Base-by-base conservation (phyloP, 2,329 filamentous ascomycete genomes). In the Penicillium sclerotigenum region DNA sequence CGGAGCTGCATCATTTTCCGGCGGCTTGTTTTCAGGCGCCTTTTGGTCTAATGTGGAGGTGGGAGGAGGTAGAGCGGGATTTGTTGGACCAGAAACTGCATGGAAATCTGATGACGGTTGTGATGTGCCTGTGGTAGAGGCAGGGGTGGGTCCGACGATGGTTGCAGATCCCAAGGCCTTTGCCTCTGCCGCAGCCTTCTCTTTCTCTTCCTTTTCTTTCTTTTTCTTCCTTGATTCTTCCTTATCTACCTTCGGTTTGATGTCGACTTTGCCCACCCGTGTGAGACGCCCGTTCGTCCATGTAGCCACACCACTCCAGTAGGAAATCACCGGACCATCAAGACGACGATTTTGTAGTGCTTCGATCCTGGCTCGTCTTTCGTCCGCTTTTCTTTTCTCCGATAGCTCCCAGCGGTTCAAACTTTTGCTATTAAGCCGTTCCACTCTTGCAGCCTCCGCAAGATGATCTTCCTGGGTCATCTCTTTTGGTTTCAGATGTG, bases 401-500 rank as follows among this genome's bases (percentile, higher is more conserved):
- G 91, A 90, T 72, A 91, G 88, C 73, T 97, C 92, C 92, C 93
- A 97, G 54, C 90, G 83, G 69, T 93, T 97, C 68, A 96, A 77
- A 73, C 88, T 97, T 80, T 90, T 95, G 64, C 88, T 84, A 73
- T 99, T 97, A 66, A 87, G 81, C 73, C 88, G 88, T 74, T 97
- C 94, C 7, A 95, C 87, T 50, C 87, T 78, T 18, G 87, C 90
- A 1, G 92, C 92, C 73, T 96, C 90, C 28, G 85, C 87, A 28
- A 97, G 80, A 36, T 91, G 84, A 71, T 97, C 87, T 42, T 85
- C 90, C 73, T 97, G 93, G 6, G 91, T 96, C 84, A 96, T 86
- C 28, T 88, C 83, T 56, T 88, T 88, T 52, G 90, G 89, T 73
- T 91, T 90, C 60, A 85, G 77, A 52, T 88, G 89, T 60, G 88